Base-by-base conservation (phyloP, 129 eudicot genomes). In the Flaveria ramosissima region DNA sequence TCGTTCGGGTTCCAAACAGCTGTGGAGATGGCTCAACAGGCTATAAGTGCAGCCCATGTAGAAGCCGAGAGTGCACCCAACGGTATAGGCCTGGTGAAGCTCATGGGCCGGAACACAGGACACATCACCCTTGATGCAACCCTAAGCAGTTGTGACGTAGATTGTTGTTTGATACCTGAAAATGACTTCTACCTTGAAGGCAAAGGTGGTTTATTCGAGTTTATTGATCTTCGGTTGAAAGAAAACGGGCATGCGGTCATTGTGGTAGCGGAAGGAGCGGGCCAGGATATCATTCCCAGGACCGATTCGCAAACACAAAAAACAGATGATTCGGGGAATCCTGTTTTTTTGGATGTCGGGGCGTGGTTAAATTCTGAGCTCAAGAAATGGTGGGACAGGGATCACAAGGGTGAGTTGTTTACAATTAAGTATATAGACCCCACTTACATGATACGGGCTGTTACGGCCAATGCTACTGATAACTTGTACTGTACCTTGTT, bases 1-100 rank as follows among this genome's bases (percentile, higher is more conserved):
- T 92, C 98, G 16, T 90, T 92, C 32, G 98, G 98, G 17, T 92
- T 92, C 73, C 92, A 89, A n/a, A 92, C 98, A 3, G 96, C 96
- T 0, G 94, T 92, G 0, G 96, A 92, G 87, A 90, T 84, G 94
- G 98, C 96, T 17, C 96, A 88, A 73, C 83, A 90, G 47, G 92
- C 98, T 4, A 90, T 90, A 76, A 84, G 74, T 41, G 93, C 96
- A 0, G 96, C 92, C 42, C 94, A 88, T 72, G 96, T 91, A 5
- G 96, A 92, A 48, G 96, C 98, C 0, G 96, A 88, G 83, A 92
- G 98, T 77, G 94, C 92, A 17, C 92, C 86, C 1, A 92, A 86
- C 26, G 90, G 96, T 27, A 82, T 90, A 9, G 94, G 98, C 19
- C 62, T 92, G 48, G 96, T 92, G 53, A 92, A 92, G 84, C 89